Conservation (phyloP, 139 green algal genomes). For the Closterium sp. region DNA sequence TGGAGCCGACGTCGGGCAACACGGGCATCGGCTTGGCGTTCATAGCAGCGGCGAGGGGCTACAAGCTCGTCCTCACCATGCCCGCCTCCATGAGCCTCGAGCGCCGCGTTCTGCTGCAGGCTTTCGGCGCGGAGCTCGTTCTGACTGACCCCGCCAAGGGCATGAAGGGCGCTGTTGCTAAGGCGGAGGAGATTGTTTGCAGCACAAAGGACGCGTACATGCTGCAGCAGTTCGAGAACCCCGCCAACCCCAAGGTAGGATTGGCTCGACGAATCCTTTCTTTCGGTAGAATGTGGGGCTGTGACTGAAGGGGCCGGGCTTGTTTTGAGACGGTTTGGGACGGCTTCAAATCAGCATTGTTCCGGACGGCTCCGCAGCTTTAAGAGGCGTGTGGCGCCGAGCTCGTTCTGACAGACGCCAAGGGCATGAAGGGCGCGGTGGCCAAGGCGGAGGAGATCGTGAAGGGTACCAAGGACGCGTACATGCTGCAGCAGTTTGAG, state of each 20-base stretch:
- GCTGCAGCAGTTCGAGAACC: conserved; percentile 99
- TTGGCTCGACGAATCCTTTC: too few relatives aligned
- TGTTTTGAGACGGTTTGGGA: too few relatives aligned
- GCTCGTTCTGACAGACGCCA: conserved; percentile 64
- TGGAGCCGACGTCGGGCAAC: conserved; percentile 95
- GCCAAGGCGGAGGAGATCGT: conserved; percentile 89
- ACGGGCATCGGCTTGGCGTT: conserved; percentile 96
- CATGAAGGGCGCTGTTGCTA: conserved; percentile 85
- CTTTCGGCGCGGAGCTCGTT: conserved; percentile 68
- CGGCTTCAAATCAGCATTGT: too few relatives aligned
- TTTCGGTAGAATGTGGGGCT: too few relatives aligned
- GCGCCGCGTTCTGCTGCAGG: conserved; percentile 86
- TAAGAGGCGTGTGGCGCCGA: conserved; percentile 30
- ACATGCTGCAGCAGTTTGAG: conserved; percentile 98
- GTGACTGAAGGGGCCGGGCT: too few relatives aligned
- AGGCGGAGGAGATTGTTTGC: conserved; percentile 85
- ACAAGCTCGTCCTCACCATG: conserved; percentile 98
- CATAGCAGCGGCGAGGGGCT: conserved; percentile 88
- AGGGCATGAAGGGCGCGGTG: conserved; percentile 37
- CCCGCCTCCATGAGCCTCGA: conserved; percentile 97
- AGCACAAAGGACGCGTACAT: conserved; percentile 80
- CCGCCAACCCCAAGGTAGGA: conserved; percentile 77
- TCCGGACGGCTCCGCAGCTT: too few relatives aligned
- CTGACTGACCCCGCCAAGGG: conserved; percentile 69
- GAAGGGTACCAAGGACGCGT: conserved; percentile 67